Evolutionary conservation across 495 filamentous ascomycete genomes (phyloP).

Genomic region (Paragyromitra xinjiangensis): DNA sequence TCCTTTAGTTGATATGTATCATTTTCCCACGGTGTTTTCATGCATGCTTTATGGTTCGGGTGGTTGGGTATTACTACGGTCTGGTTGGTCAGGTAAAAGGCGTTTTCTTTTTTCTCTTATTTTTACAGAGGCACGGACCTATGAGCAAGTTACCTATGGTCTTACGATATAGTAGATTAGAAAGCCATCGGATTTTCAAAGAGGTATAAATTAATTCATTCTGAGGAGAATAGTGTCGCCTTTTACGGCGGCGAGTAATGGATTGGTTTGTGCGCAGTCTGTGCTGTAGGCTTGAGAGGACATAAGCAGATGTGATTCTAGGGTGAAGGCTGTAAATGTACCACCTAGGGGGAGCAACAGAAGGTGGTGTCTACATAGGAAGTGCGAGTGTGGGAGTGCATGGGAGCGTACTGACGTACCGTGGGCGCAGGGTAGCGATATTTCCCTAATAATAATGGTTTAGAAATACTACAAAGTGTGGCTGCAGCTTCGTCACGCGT

Average conservation of each 20-base stretch:
- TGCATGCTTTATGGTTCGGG: neutral
- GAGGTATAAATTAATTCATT: constrained; percentile 3
- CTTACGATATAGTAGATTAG: constrained; percentile 18
- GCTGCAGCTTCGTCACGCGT: too few species aligned
- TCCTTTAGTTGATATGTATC: constrained; percentile 16
- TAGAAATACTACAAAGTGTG: too few species aligned
- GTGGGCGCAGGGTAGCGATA: too few species aligned
- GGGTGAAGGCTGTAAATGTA: too few species aligned
- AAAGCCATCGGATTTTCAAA: neutral
- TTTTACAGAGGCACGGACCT: neutral
- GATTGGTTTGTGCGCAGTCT: neutral
- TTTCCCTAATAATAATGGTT: too few species aligned
- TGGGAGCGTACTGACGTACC: too few species aligned
- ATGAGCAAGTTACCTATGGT: neutral
- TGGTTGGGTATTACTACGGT: neutral
- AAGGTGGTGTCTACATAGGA: too few species aligned
- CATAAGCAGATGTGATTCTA: too few species aligned
- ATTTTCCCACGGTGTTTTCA: constrained; percentile 4
- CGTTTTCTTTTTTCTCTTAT: constrained; percentile 14
- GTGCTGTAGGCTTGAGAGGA: too few species aligned
- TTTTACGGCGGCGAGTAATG: neutral
- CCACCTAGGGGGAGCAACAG: too few species aligned
- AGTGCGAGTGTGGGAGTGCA: too few species aligned
- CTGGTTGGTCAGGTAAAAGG: constrained; percentile 8
- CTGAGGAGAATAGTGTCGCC: neutral